phyloP scores from a whole-genome alignment of 116 monocot genomes.

The Phalaenopsis hybrid region DNA sequence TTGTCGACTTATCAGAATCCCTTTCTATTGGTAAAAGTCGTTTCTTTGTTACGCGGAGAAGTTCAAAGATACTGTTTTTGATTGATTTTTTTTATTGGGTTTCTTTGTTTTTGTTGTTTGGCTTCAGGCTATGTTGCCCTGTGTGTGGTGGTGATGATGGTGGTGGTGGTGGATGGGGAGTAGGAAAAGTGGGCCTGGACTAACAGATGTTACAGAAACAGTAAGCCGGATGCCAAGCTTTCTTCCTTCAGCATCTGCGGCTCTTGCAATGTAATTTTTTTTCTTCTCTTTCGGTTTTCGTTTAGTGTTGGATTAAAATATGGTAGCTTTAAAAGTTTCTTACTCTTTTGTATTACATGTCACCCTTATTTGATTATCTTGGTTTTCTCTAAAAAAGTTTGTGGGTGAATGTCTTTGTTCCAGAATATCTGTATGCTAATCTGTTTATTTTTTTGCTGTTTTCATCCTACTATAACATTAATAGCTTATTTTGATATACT shows the following conservation, averaged over 20 bases:
- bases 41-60: no score
- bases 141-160: conserved; percentile 9
- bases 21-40: no score
- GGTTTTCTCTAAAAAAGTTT: no score
- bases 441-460: no score
- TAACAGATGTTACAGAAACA: conserved; percentile 19
- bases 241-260: conserved; percentile 17
- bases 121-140: neutral
- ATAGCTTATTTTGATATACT: neutral
- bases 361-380: neutral
- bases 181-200: conserved; percentile 22
- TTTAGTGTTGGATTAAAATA: neutral
- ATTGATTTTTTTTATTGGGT: neutral
- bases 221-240: conserved; percentile 36
- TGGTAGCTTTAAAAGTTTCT: neutral
- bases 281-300: neutral
- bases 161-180: conserved; percentile 22
- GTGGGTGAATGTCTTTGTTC: no score
- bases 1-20: no score
- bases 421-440: no score
- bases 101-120: neutral
- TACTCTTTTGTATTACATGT: neutral
- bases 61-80: no score
- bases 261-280: conserved; percentile 16
- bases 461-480: neutral